Base-by-base conservation (phyloP, 2,329 filamentous ascomycete genomes). In the Pseudopyrenochaeta lycopersici region DNA sequence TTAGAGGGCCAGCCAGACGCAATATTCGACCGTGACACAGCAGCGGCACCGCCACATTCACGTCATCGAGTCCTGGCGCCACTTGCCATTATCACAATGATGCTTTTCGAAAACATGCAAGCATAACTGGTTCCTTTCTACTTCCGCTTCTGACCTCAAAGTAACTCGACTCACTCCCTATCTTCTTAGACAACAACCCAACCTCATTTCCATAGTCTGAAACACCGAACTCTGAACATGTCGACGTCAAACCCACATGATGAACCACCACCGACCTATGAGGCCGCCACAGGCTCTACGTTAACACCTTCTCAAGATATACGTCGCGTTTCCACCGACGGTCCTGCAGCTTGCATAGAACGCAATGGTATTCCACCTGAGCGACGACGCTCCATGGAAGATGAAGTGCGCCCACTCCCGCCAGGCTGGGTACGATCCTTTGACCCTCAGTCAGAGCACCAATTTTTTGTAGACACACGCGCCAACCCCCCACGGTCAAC, bases 401-500 rank as follows among this genome's bases (percentile, higher is more conserved):
- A 88, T 60, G 84, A 86, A 62, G 70, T 76, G 7, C 79, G 85
- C 4, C 76, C 80, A 1, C 76, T 87, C 0, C 85, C 85, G 0
- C 52, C 70, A 12, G 84, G 84, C 36, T 88, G 85, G 85, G 73
- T 86, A 1, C 76, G 85, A 2, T 78, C 81, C 53, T 87, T 81
- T 68, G 85, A 88, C 64, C 67, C 78, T 1, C 64, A 81, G 46
- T 78, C 77, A 11, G 67, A 80, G 15, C 85, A 88, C 63, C 85
- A 87, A 63, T 88, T 86, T 80, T 88, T 85, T 71, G 85, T 88
- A 63, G 82, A 88, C 71, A 87, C 84, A 1, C 80, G 64, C 27
- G 70, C 76, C 23, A 72, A 80, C 11, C 85, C 85, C 0, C 84
- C 84, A 0, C 80, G 83, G 41, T 82, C 81, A 51, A 86, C 85